These are phyloP conservation scores for Daldinia sp. DNA, from an alignment of 2,329 filamentous ascomycete species.

Conservation along the genomic window DNA sequence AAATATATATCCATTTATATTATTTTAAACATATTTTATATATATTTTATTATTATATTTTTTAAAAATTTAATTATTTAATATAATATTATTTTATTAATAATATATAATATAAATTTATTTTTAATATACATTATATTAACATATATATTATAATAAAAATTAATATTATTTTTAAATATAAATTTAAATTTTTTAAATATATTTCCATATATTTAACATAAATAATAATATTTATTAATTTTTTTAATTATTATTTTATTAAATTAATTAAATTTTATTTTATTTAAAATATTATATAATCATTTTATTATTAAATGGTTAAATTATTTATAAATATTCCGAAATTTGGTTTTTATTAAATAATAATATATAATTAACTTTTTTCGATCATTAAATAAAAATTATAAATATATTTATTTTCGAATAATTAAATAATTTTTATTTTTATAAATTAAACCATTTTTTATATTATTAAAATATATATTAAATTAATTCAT, in stretches of 20 bases:
- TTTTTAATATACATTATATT: conserved; percentile 13
- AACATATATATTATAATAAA: conserved; percentile 3
- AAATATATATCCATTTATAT: conserved; percentile 5
- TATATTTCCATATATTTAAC: conserved; percentile 5
- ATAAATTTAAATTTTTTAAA: conserved; percentile 5
- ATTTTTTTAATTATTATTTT: no score
- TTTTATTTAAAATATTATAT: conserved; percentile 1
- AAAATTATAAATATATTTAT: background rate
- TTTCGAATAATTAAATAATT: background rate
- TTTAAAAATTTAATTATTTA: conserved; percentile 6
- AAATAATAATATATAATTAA: background rate
- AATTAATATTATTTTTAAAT: conserved; percentile 3
- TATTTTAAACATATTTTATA: conserved; percentile 2
- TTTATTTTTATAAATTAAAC: conserved; percentile 3
- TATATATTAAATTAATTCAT: background rate
- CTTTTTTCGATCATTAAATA: background rate
- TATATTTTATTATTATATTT: conserved; percentile 7
- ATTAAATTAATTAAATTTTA: conserved; percentile 6
- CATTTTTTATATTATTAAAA: conserved; percentile 7
- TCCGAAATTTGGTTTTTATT: background rate
- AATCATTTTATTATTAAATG: background rate
- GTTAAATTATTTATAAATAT: no score
- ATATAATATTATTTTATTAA: conserved; percentile 6
- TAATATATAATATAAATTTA: conserved; percentile 1
- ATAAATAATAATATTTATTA: background rate